Conservation (phyloP, 495 filamentous ascomycete species). For the Xylaria longipes region DNA sequence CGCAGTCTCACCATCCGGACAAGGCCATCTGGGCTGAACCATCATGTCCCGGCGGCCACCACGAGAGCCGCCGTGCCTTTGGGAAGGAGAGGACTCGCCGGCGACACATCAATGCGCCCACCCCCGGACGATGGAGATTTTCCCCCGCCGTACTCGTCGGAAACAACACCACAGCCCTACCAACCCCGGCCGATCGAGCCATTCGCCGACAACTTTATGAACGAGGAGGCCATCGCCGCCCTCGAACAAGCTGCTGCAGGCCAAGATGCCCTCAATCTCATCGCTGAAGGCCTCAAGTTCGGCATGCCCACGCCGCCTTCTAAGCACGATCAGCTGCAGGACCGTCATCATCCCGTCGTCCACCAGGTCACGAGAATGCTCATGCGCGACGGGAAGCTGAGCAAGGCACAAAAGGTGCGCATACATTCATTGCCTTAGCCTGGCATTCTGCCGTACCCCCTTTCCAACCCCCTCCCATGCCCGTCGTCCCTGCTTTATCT, state of each 20-base stretch:
- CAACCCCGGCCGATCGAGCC: conserved; percentile 29
- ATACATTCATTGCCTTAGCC: conserved; percentile 25
- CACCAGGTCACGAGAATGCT: conserved; percentile 86
- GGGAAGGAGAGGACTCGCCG: conserved; percentile 4
- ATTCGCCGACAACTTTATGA: conserved; percentile 41
- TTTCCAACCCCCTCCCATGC: neutral
- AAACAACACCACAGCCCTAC: conserved; percentile 20
- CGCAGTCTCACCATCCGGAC: conserved; percentile 53
- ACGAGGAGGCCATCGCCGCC: conserved; percentile 44
- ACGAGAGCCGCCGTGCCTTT: neutral
- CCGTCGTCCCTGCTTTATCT: neutral
- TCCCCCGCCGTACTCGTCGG: neutral
- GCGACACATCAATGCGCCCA: neutral
- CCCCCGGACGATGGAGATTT: neutral
- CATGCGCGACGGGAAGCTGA: conserved; percentile 88
- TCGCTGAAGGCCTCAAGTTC: conserved; percentile 71
- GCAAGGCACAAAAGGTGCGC: conserved; percentile 79
- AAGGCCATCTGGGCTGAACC: conserved; percentile 34
- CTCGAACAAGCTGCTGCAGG: conserved; percentile 38
- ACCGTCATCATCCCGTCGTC: conserved; percentile 82
- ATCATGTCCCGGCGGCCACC: neutral
- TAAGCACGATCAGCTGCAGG: conserved; percentile 66
- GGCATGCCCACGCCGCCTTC: conserved; percentile 69
- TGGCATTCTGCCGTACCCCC: neutral
- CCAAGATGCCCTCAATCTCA: conserved; percentile 22